Evolutionary conservation across 1,284 basidiomycete species (phyloP), one percentile per base, ranked within the genome.

Genomic region (Pseudozyma sp.): DNA sequence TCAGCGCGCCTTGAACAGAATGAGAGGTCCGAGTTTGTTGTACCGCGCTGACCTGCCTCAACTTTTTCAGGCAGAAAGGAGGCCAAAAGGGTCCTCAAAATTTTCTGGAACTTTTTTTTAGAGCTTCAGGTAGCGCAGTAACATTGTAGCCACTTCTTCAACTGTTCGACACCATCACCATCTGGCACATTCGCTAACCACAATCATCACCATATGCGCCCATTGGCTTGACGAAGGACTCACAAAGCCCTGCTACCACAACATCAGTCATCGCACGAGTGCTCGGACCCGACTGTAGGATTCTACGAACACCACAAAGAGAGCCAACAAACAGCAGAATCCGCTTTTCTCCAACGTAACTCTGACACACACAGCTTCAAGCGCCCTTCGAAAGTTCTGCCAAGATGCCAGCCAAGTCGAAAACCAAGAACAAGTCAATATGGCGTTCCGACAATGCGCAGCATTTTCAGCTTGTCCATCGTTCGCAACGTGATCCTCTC

Each of bases 381-480:
- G 25, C 18, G 6, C 31, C 31, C 7, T 8, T n/a, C 25, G 38
- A 44, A 36, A 42, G 10, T 21, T 44, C 52, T 0, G 12, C 19
- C 38, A 71, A 34, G 49, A 81, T 80, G 79, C 76, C 78, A n/a
- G 59, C 76, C 45, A 81, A 78, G 40, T 63, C 65, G 35, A 75
- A 70, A 50, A 62, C 68, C 34, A 76, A 76, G 61, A 61, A 61
- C 65, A 76, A 77, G 69, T 96, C 94, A 34, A 90, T 95, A 80
- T 99, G 93, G 87, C 91, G 94, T 74, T 91, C 91, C 79, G 92
- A 94, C 11, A 92, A 92, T 7, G 90, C 92, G 60, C 91, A 92
- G 84, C 94, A 97, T 86, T 98, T 95, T 81, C 94, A 98, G 87
- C 92, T 99, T 52, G 95, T 99, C 31, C 95, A 99, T 85, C 90